A percentile compares a stretch with the other conserved stretches of the same genome.
Evolutionary conservation across 2,329 filamentous ascomycete genomes (phyloP).

Genomic region (Alternaria hordeiaustralica): DNA sequence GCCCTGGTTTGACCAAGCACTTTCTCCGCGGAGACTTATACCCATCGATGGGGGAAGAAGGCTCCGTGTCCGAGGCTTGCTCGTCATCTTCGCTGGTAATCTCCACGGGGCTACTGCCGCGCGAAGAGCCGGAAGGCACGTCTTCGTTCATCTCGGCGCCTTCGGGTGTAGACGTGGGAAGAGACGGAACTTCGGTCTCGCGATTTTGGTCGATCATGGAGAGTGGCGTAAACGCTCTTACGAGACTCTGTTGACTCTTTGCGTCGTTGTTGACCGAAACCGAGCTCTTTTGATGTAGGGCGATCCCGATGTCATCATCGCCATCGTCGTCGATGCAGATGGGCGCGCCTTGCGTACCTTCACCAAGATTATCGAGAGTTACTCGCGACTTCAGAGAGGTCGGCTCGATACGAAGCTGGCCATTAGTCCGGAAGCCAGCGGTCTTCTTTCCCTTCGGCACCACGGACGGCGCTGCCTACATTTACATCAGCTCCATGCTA

Average conservation of each 20-base stretch:
- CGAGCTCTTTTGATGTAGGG: neutral
- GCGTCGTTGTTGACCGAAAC: neutral
- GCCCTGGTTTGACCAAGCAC: neutral
- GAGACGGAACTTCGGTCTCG: neutral
- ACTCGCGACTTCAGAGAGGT: neutral
- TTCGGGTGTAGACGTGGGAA: neutral
- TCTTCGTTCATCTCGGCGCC: neutral
- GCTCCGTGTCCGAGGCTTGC: neutral
- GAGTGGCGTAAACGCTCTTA: neutral
- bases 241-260: neutral
- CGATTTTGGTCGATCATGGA: neutral
- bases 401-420: neutral
- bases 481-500: neutral
- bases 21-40: neutral
- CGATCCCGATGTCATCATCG: neutral
- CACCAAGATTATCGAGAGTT: neutral
- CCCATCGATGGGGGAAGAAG: neutral
- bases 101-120: neutral
- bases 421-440: neutral
- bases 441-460: neutral
- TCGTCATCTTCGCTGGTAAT: neutral
- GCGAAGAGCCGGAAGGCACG: neutral
- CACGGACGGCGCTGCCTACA: neutral
- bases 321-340: neutral
- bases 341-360: neutral